phyloP scores from a whole-genome alignment of 441 rosid species.

The Croton setiger region DNA sequence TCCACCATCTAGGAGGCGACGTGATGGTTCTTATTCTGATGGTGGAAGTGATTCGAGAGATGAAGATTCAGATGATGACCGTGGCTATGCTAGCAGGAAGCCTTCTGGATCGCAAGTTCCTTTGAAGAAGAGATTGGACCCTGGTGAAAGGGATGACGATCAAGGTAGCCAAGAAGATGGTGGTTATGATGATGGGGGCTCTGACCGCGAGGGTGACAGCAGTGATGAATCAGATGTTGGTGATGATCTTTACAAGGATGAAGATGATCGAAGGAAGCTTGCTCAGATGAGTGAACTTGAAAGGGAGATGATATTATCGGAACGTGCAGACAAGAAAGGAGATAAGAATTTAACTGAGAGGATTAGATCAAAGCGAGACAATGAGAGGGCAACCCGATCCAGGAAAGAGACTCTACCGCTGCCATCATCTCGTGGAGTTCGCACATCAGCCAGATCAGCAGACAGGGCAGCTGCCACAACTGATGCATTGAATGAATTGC shows the following conservation, averaged over 20 bases:
- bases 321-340: slow-evolving; percentile 91
- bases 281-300: slow-evolving; percentile 81
- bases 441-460: slow-evolving; percentile 88
- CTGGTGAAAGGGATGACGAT: slow-evolving; percentile 72
- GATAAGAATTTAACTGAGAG: slow-evolving; percentile 84
- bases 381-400: slow-evolving; percentile 51
- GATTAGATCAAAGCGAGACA: slow-evolving; percentile 73
- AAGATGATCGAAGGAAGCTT: slow-evolving; percentile 73
- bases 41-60: slow-evolving; percentile 90
- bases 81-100: slow-evolving; percentile 65
- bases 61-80: slow-evolving; percentile 74
- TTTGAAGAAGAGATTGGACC: slow-evolving; percentile 76
- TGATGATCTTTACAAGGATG: slow-evolving; percentile 85
- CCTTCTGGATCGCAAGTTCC: slow-evolving; percentile 95
- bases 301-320: slow-evolving; percentile 85
- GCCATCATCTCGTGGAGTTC: slow-evolving; percentile 61
- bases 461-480: slow-evolving; percentile 92
- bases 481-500: slow-evolving; percentile 79
- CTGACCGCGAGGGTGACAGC: slow-evolving; percentile 66
- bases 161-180: slow-evolving; percentile 67
- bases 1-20: slow-evolving; percentile 56
- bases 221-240: slow-evolving; percentile 90
- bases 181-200: slow-evolving; percentile 49
- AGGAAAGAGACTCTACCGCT: slow-evolving; percentile 67
- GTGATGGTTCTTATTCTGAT: slow-evolving; percentile 84